Base-by-base conservation (phyloP, 108 stramenopile genomes). In the Fragilaria crotonensis region DNA sequence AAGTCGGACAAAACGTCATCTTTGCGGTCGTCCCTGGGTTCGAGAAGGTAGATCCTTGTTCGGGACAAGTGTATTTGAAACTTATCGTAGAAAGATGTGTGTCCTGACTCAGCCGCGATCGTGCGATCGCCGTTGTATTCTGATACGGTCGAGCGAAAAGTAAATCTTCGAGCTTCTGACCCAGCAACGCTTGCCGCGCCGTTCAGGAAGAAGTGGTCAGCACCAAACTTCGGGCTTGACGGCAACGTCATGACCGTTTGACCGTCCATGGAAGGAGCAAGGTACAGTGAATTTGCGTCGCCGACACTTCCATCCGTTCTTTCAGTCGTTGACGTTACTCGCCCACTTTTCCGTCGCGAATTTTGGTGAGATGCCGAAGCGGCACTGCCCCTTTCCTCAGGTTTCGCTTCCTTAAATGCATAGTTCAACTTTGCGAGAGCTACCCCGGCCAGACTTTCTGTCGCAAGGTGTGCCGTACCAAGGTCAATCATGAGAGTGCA, bases 31-130 rank as follows among this genome's bases (percentile, higher is more conserved):
- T 45, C 31, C 5, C 21, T 30, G 56, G 23, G 2, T 36, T 51
- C n/a, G 25, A 48, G n/a, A 30, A 60, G 14, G 48, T 17, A 0
- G 19, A 64, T 54, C 25, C 52, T 68, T 5, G 63, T 68, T 17
- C 58, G 63, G 20, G 58, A 52, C 21, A 71, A 44, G 28, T 49
- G 48, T 23, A 78, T 31, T 25, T 48, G 57, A 48, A 66, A 85
- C 3, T 49, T 64, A 46, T 85, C 84, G 52, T 85, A 85, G 45
- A 81, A 85, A 26, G 70, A 57, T 46, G 30, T 4, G 19, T 32
- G 14, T 14, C 11, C 7, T 11, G 36, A 7, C 14, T 41, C 11
- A 41, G 36, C 36, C 7, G 14, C 7, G 14, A 11, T 14, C 7
- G 14, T 41, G 36, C 36, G 11, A 11, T 41, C 36, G 36, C 7